Evolutionary conservation across 2,329 filamentous ascomycete genomes (phyloP).

Genomic region (Botryotinia calthae): DNA sequence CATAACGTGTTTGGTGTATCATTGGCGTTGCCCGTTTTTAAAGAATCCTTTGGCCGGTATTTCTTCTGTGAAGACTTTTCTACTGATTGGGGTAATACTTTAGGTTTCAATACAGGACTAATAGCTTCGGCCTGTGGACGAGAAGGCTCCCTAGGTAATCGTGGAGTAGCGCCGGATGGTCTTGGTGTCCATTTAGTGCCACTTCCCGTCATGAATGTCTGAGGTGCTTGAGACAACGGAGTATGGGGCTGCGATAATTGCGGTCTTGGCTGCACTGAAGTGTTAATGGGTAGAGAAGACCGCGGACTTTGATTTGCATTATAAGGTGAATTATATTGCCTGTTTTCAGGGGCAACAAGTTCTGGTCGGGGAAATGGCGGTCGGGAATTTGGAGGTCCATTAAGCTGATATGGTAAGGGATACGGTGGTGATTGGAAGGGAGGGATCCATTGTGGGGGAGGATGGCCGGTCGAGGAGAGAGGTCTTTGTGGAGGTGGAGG

Average conservation of each 20-base stretch:
- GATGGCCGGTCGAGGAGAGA: slow-evolving; percentile 27
- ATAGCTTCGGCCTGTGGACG: slow-evolving; percentile 59
- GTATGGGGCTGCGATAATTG: slow-evolving; percentile 32
- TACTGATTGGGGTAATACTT: slow-evolving; percentile 39
- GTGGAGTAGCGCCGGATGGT: slow-evolving; percentile 58
- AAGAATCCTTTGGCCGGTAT: slow-evolving; percentile 20
- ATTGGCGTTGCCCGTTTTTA: slow-evolving; percentile 21
- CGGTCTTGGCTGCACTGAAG: slow-evolving; percentile 22
- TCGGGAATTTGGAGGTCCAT: slow-evolving; percentile 26
- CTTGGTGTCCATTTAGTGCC: slow-evolving; percentile 60
- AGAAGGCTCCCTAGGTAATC: slow-evolving; percentile 40
- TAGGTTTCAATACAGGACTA: slow-evolving; percentile 50
- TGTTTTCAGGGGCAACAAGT: slow-evolving; percentile 31
- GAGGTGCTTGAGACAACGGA: slow-evolving; percentile 26
- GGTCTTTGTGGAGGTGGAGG: slow-evolving; percentile 32
- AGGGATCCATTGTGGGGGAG: slow-evolving; percentile 28
- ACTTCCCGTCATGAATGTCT: slow-evolving; percentile 33
- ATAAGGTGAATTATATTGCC: slow-evolving; percentile 39
- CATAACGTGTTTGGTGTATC: slow-evolving; percentile 24
- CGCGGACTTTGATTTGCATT: slow-evolving; percentile 33
- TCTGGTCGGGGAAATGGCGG: slow-evolving; percentile 28
- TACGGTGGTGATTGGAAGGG: slow-evolving; percentile 27
- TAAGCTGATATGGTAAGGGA: slow-evolving; percentile 25
- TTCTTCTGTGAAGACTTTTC: slow-evolving; percentile 32
- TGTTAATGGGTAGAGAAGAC: slow-evolving; percentile 17